Conservation (phyloP, 306 rosid genomes). For the Castanea crenata region DNA sequence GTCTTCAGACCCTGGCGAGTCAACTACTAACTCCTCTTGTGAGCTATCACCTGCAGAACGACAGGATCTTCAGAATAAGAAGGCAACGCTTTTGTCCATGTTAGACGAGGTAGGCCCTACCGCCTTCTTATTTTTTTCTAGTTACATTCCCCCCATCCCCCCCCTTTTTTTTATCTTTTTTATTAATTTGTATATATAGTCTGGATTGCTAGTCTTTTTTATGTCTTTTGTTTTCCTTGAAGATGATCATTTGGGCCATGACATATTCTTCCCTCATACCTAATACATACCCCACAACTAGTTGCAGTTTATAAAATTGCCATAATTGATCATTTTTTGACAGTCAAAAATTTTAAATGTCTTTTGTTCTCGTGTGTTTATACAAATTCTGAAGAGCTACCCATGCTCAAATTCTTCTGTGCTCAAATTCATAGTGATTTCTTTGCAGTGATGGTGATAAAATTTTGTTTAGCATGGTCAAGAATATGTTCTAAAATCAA, state of each 20-base stretch:
- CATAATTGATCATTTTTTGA: neutral
- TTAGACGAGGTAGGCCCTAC: constrained; percentile 68
- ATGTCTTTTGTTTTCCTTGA: neutral
- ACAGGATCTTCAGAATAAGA: constrained; percentile 69
- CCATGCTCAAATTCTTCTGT: neutral
- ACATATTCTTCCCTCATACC: neutral
- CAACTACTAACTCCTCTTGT: constrained; percentile 34
- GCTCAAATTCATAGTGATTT: neutral
- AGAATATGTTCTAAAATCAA: neutral
- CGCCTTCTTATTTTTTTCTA: neutral
- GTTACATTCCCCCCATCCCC: neutral
- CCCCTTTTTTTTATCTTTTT: neutral
- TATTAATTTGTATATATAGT: neutral
- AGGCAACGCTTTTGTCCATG: constrained; percentile 73
- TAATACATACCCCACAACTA: neutral
- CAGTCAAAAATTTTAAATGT: neutral
- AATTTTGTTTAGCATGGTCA: too few species aligned
- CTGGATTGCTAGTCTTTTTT: neutral
- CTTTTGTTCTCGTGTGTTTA: neutral
- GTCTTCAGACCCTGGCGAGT: constrained; percentile 46
- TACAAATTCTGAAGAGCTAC: neutral
- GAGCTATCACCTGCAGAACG: constrained; percentile 67
- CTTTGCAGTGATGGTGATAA: neutral
- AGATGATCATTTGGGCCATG: neutral
- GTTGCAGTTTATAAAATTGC: neutral